These are phyloP conservation scores for Plantago lanceolata DNA, from an alignment of 305 asterid genomes.

Conservation along the genomic window DNA sequence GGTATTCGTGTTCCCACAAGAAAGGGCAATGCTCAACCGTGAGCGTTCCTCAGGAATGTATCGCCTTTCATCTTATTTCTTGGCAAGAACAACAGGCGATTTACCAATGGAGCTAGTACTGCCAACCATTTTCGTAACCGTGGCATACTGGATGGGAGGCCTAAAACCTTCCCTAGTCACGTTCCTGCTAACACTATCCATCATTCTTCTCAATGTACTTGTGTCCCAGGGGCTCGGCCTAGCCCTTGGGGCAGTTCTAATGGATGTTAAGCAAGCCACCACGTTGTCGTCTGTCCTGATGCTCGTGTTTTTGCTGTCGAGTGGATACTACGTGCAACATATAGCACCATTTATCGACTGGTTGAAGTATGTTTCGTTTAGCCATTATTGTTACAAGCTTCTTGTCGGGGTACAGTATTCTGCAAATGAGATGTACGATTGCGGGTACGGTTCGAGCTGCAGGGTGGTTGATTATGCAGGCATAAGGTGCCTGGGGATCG, in stretches of 20 bases:
- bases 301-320: constrained; percentile 66
- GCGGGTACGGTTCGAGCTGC: constrained; percentile 46
- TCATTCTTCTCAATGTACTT: constrained; percentile 66
- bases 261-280: constrained; percentile 78
- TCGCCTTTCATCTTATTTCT: constrained; percentile 69
- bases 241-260: constrained; percentile 75
- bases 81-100: constrained; percentile 65
- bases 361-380: constrained; percentile 71
- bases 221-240: constrained; percentile 86
- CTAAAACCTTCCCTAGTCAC: constrained; percentile 58
- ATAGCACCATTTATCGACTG: constrained; percentile 62
- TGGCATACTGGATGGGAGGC: constrained; percentile 89
- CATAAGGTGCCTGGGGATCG: constrained; percentile 53
- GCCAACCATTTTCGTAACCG: constrained; percentile 64
- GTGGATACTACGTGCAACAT: constrained; percentile 81
- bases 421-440: constrained; percentile 48
- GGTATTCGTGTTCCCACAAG: constrained; percentile 75
- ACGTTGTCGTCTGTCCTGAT: constrained; percentile 68
- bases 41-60: constrained; percentile 82
- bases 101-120: constrained; percentile 86
- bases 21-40: constrained; percentile 49
- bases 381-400: constrained; percentile 70
- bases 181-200: constrained; percentile 47
- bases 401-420: constrained; percentile 69
- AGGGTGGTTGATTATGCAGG: constrained; percentile 61